A percentile compares a stretch with the other conserved stretches of the same genome.
Evolutionary conservation across 2,329 filamentous ascomycete species (phyloP).

Genomic region (Ceratocystis smalleyi): DNA sequence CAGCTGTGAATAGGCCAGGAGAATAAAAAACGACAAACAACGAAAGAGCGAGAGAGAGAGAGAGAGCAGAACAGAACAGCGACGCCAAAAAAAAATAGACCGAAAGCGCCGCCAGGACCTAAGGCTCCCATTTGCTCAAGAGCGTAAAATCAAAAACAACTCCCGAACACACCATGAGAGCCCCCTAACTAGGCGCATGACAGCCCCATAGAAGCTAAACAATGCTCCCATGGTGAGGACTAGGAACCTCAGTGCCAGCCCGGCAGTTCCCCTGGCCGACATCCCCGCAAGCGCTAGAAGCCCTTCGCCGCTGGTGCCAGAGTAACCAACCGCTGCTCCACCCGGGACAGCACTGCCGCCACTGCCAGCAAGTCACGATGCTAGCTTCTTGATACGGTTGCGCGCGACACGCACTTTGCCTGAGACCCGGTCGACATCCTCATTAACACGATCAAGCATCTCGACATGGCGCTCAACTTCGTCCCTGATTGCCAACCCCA

Average conservation of each 20-base stretch:
- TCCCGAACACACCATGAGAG: conserved; percentile 16
- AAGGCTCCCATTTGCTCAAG: conserved; percentile 2
- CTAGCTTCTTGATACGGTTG: conserved; percentile 51
- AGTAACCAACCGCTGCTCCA: not conserved
- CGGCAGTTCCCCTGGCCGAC: conserved; percentile 5
- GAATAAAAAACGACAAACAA: not conserved
- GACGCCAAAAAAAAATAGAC: not conserved
- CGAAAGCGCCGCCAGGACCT: not conserved
- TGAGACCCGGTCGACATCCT: conserved; percentile 49
- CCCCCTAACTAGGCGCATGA: conserved; percentile 14
- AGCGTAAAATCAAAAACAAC: conserved; percentile 14
- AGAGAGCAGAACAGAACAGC: not conserved
- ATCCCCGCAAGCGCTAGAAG: conserved; percentile 5
- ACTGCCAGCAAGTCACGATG: conserved; percentile 23
- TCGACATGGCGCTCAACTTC: conserved; percentile 58
- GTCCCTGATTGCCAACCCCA: conserved; percentile 60
- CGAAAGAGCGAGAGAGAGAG: not conserved
- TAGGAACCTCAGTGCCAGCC: conserved; percentile 13
- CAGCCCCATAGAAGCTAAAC: conserved; percentile 15
- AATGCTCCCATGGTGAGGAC: conserved; percentile 14
- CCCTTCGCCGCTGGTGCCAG: not conserved
- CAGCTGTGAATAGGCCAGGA: not conserved
- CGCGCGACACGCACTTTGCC: conserved; percentile 62
- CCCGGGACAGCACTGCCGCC: conserved; percentile 5
- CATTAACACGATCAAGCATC: conserved; percentile 51